Evolutionary conservation across 768 basidiomycete genomes (phyloP), one percentile per base, ranked within the genome.

Genomic region (Xerocomellus dryophilus): DNA sequence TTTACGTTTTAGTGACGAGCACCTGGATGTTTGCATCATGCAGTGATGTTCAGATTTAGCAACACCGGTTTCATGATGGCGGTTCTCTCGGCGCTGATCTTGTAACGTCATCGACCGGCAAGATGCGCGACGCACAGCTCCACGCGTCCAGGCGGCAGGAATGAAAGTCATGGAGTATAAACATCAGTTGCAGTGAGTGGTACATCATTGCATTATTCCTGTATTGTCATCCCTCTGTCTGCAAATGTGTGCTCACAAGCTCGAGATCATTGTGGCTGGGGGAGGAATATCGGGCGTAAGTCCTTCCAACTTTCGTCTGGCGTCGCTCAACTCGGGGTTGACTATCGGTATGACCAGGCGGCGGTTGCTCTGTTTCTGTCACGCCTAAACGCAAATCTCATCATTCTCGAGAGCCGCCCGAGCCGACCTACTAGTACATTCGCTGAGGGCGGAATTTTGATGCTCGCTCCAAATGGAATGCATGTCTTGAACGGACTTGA

Each of bases 401-500:
- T 42, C 20, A 52, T 69, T 40, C 63, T 71, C 21, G 67, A 69
- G 48, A 47, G 55, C 25, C 59, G 69, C 15, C 45, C 51, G 4
- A 18, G 52, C 14, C 61, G 66, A 40, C 59, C 58, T 7, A n/a
- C n/a, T n/a, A n/a, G n/a, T n/a, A n/a, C 44, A 10, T 27, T 57
- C n/a, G 35, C 57, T 14, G 64, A 66, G 53, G 63, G 66, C 20
- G 67, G 63, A 0, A 59, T 70, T 15, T 45, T 70, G 54, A 62
- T 67, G 67, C 44, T 71, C 35, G 65, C 53, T 23, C 60, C 65
- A 4, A 69, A 69, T 35, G 70, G 67, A 27, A 62, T 71, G 64
- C 50, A 66, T 21, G 64, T 66, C 43, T 43, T 69, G 49, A 52
- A 60, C 9, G 65, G 65, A 32, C 67, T 71, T 27, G 63, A 47